Percentiles rank a stretch among this genome's conserved stretches.
Evolutionary conservation across 2,329 filamentous ascomycete genomes (phyloP).

Genomic region (Tolypocladium ovalisporum): DNA sequence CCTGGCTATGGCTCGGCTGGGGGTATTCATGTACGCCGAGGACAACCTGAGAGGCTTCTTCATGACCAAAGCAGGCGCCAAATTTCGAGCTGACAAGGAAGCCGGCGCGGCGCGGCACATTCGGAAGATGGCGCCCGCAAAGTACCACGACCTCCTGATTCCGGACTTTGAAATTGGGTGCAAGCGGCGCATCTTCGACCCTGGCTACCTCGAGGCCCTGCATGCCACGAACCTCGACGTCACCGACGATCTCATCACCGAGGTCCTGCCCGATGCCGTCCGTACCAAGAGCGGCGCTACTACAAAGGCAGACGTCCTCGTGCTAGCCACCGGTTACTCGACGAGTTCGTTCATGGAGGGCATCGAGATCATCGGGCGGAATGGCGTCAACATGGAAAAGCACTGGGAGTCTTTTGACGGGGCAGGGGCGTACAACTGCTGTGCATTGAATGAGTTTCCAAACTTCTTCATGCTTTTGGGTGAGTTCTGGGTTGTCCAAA

Average conservation of each 20-base stretch:
- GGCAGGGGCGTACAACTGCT: conserved; percentile 48
- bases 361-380: conserved; percentile 39
- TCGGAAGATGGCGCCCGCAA: conserved; percentile 36
- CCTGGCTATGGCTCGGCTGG: conserved; percentile 24
- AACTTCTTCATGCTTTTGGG: conserved; percentile 55
- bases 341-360: conserved; percentile 42
- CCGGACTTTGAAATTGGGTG: conserved; percentile 53
- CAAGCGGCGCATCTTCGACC: conserved; percentile 52
- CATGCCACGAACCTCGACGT: conserved; percentile 33
- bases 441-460: conserved; percentile 47
- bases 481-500: not conserved
- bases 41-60: conserved; percentile 23
- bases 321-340: conserved; percentile 51
- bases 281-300: conserved; percentile 24
- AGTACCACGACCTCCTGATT: conserved; percentile 50
- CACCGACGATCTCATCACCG: conserved; percentile 36
- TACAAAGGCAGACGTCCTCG: conserved; percentile 45
- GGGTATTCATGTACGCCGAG: conserved; percentile 29
- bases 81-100: conserved; percentile 24
- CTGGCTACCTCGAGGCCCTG: conserved; percentile 41
- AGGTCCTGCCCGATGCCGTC: conserved; percentile 31
- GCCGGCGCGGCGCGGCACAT: conserved; percentile 27
- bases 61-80: conserved; percentile 22
- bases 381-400: conserved; percentile 37
- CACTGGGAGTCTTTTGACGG: conserved; percentile 51